phyloP scores from a whole-genome alignment of 441 rosid genomes.

The Aquilaria agallochum region DNA sequence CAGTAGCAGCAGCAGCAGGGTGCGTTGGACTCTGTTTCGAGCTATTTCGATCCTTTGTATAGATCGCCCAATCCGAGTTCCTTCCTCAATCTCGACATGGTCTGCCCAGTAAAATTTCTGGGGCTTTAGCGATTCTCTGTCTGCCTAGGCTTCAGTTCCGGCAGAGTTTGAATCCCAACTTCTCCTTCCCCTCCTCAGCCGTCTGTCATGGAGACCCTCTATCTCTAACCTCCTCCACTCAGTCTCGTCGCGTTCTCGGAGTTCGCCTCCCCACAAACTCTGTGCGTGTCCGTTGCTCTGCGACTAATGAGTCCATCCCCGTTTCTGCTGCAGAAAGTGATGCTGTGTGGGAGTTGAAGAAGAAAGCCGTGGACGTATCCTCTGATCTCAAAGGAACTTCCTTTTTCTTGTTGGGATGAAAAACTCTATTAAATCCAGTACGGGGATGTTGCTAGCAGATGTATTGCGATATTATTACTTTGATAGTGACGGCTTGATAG shows the following conservation, averaged over 20 bases:
- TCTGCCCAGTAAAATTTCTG: constrained; percentile 21
- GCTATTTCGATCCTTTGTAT: constrained; percentile 40
- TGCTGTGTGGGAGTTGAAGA: constrained; percentile 35
- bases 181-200: no score
- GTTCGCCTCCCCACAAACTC: no score
- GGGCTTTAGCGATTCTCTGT: constrained; percentile 16
- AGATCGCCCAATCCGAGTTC: constrained; percentile 25
- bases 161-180: constrained; percentile 12
- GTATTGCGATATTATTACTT: constrained; percentile 67
- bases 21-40: constrained; percentile 42
- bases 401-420: constrained; percentile 72
- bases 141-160: neutral
- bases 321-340: constrained; percentile 24
- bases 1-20: constrained; percentile 22
- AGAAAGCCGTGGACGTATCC: constrained; percentile 55
- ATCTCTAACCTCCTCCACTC: no score
- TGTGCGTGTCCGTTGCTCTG: constrained; percentile 17
- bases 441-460: constrained; percentile 74
- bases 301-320: constrained; percentile 36
- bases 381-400: constrained; percentile 74
- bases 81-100: constrained; percentile 28
- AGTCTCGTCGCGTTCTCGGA: no score
- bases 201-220: no score
- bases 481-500: constrained; percentile 80
- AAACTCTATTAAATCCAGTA: constrained; percentile 43